Evolutionary conservation across 257 asterid genomes (phyloP).

Genomic region (Craterostigma plantagineum): DNA sequence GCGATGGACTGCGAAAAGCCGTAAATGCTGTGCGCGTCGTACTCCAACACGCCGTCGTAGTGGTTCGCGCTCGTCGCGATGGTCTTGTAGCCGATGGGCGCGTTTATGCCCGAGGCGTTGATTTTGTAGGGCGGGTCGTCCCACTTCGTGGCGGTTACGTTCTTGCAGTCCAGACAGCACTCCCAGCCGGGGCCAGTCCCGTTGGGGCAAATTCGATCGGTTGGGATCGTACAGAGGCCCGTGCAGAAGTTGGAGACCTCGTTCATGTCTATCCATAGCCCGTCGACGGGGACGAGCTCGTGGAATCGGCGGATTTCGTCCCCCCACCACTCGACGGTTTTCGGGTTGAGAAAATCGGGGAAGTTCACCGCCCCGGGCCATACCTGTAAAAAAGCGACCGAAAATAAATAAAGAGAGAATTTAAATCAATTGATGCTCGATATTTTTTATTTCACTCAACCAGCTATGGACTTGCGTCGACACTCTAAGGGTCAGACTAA

Average conservation of each 20-base stretch:
- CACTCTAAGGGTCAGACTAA: no score
- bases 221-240: slow-evolving; percentile 67
- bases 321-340: slow-evolving; percentile 76
- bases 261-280: slow-evolving; percentile 94
- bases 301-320: slow-evolving; percentile 76
- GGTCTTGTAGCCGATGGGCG: slow-evolving; percentile 68
- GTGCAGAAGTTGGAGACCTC: slow-evolving; percentile 76
- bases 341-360: slow-evolving; percentile 88
- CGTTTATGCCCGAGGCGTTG: slow-evolving; percentile 67
- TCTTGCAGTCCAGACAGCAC: slow-evolving; percentile 83
- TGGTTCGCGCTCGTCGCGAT: slow-evolving; percentile 77
- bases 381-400: slow-evolving; percentile 11
- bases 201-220: slow-evolving; percentile 45
- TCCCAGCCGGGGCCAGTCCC: slow-evolving; percentile 88
- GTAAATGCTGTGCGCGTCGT: slow-evolving; percentile 81
- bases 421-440: no score
- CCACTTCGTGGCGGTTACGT: slow-evolving; percentile 62
- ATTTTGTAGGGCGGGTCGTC: slow-evolving; percentile 95
- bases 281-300: slow-evolving; percentile 78
- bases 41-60: slow-evolving; percentile 69
- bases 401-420: no score
- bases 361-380: slow-evolving; percentile 97
- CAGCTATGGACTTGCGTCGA: no score
- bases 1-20: slow-evolving; percentile 78
- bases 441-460: no score